These are phyloP conservation scores for Xylaria sp. DNA, from an alignment of 2,329 filamentous ascomycete genomes.

Conservation along the genomic window DNA sequence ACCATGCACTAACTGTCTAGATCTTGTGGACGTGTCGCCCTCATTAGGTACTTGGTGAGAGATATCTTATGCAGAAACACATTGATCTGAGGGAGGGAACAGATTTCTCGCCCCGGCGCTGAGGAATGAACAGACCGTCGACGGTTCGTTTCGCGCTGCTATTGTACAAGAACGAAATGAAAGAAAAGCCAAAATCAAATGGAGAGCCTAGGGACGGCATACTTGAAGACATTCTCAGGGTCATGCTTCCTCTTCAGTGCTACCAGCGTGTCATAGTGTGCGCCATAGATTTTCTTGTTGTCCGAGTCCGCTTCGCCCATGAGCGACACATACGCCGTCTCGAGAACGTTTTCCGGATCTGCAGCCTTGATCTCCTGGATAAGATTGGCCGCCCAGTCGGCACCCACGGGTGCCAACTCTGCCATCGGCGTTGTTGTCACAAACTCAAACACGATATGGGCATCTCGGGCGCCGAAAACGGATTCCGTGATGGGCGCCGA, in stretches of 20 bases:
- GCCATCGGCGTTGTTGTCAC: slow-evolving; percentile 24
- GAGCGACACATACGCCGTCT: slow-evolving; percentile 32
- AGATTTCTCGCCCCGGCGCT: too few species aligned
- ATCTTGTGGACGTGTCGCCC: too few species aligned
- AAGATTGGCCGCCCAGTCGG: slow-evolving; percentile 24
- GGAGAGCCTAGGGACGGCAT: slow-evolving; percentile 17
- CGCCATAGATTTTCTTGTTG: slow-evolving; percentile 30
- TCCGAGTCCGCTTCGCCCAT: slow-evolving; percentile 25
- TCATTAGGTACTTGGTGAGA: too few species aligned
- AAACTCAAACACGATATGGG: slow-evolving; percentile 36
- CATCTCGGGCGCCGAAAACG: slow-evolving; percentile 29
- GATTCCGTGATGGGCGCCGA: slow-evolving; percentile 22
- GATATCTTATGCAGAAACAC: too few species aligned
- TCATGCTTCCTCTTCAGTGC: slow-evolving; percentile 34
- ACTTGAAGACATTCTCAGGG: slow-evolving; percentile 34
- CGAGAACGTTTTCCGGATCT: slow-evolving; percentile 26
- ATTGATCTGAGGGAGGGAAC: too few species aligned
- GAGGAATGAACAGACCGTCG: too few species aligned
- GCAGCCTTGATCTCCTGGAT: slow-evolving; percentile 19
- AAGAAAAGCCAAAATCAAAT: slow-evolving; percentile 1
- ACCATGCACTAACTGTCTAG: too few species aligned
- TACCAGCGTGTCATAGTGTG: slow-evolving; percentile 23
- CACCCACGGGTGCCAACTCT: slow-evolving; percentile 23
- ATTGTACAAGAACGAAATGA: too few species aligned
- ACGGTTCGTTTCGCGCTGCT: too few species aligned